Evolutionary conservation across 2,329 filamentous ascomycete species (phyloP).

Genomic region (Colletotrichum lentis): DNA sequence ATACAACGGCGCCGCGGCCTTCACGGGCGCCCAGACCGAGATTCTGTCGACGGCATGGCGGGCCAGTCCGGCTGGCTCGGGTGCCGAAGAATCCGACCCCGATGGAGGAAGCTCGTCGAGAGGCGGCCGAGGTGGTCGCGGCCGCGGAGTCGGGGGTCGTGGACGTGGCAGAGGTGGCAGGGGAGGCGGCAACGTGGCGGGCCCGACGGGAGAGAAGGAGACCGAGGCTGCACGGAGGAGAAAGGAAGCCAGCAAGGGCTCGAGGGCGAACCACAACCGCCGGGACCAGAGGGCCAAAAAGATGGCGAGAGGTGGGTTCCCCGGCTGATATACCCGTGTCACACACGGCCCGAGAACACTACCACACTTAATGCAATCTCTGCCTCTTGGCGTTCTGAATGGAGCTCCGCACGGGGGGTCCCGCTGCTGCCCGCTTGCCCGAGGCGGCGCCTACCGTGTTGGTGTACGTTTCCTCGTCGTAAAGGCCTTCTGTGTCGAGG

Average conservation of each 20-base stretch:
- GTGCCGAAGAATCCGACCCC: conserved; percentile 64
- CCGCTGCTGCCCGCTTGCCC: conserved; percentile 15
- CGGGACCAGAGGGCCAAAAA: conserved; percentile 74
- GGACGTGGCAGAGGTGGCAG: conserved; percentile 55
- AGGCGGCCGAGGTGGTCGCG: conserved; percentile 58
- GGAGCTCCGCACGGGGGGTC: conserved; percentile 37
- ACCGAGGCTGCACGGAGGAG: conserved; percentile 74
- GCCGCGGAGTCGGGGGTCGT: conserved; percentile 55
- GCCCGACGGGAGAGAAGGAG: conserved; percentile 72
- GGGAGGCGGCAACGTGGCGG: conserved; percentile 68
- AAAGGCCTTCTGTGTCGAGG: conserved; percentile 49
- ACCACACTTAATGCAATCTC: conserved; percentile 38
- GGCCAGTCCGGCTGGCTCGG: conserved; percentile 61
- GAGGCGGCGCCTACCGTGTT: background rate
- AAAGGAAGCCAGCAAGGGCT: conserved; percentile 85
- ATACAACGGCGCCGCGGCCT: conserved; percentile 60
- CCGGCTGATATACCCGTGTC: conserved; percentile 41
- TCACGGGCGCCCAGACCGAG: conserved; percentile 71
- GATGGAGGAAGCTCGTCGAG: conserved; percentile 53
- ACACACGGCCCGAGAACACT: background rate
- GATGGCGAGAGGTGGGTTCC: conserved; percentile 63
- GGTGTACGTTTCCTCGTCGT: conserved; percentile 38
- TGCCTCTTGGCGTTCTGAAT: conserved; percentile 42
- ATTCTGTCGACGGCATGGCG: conserved; percentile 73
- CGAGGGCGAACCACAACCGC: conserved; percentile 85